Evolutionary conservation across 352 stramenopile species (phyloP), one percentile per base, ranked within the genome.

Genomic region (Phytophthora melonis): DNA sequence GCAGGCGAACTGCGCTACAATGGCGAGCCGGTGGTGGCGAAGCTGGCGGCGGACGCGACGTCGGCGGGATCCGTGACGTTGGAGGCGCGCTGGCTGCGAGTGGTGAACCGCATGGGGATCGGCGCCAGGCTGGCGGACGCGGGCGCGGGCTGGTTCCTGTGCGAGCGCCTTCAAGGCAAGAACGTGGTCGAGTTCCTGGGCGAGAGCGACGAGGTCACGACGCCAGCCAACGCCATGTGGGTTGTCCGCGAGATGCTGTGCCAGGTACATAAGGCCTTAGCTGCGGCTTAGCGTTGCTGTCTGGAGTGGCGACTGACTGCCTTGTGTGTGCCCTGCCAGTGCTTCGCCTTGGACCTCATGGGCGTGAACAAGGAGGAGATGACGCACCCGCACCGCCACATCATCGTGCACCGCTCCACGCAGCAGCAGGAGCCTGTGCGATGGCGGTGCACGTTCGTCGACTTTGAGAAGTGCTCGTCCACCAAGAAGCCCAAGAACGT

Each of bases 361-460:
- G 77, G 84, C 6, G 83, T 93, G 52, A 94, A 93, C 73, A 94
- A 94, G 73, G 87, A 90, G 57, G 87, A 94, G 69, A 94, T 94
- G 87, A 94, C 85, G 10, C 87, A 94, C 54, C 87, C 87, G 39
- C 87, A 89, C 36, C 85, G 85, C 53, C 87, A 94, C 49, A 91
- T 94, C 23, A 84, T 93, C 61, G 60, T 94, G 34, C 65, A 76
- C 7, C 64, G 36, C 56, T 74, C 56, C 13, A 66, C 39, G 45
- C 55, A 57, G 27, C 49, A 39, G 32, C 23, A 25, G 27, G 27
- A 7, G 27, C 34, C 43, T 41, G 16, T 5, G 41, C 63, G 56
- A 47, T 90, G 79, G 79, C 75, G 72, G 49, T 92, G 85, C 66
- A 84, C 83, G 10, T 93, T 94, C 53, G 76, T 94, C 13, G 87